Evolutionary conservation across 1,284 basidiomycete species (phyloP).

Genomic region (Trichosporon ovoides): DNA sequence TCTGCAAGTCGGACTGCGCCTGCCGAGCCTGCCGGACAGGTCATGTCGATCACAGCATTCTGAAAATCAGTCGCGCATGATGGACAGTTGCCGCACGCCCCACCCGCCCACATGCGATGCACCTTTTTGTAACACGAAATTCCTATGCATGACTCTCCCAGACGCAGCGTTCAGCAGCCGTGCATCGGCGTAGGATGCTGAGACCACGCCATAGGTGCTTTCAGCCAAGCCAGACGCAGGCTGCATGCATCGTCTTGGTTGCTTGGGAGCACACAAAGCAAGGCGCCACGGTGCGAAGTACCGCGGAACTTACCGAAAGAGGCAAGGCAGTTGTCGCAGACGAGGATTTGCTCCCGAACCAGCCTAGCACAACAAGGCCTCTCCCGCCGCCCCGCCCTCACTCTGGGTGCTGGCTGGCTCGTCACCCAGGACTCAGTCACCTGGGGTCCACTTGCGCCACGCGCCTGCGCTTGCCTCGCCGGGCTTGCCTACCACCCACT

Average conservation of each 20-base stretch:
- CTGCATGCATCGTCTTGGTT: conserved; percentile 1
- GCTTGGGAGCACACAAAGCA: not conserved
- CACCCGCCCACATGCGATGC: not conserved
- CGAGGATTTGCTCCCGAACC: not conserved
- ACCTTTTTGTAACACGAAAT: not conserved
- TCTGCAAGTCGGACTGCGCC: too few species aligned
- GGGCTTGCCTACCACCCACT: too few species aligned
- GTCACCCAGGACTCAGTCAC: not conserved
- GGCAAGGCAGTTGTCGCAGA: conserved; percentile 4
- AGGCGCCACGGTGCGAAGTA: conserved; percentile 7
- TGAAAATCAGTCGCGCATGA: conserved; percentile 2
- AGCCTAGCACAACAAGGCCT: not conserved
- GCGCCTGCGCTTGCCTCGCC: not conserved
- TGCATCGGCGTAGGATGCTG: not conserved
- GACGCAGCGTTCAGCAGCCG: not conserved
- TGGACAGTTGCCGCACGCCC: not conserved
- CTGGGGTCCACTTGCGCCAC: too few species aligned
- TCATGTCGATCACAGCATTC: too few species aligned
- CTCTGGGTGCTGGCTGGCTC: not conserved
- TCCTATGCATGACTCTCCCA: not conserved
- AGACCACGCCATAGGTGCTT: not conserved
- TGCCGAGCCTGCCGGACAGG: too few species aligned
- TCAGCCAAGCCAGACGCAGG: too few species aligned
- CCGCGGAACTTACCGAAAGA: conserved; percentile 1
- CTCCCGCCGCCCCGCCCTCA: not conserved